Base-by-base conservation (phyloP, 805 yeast species). In the Saccharomycodes ludwigii region DNA sequence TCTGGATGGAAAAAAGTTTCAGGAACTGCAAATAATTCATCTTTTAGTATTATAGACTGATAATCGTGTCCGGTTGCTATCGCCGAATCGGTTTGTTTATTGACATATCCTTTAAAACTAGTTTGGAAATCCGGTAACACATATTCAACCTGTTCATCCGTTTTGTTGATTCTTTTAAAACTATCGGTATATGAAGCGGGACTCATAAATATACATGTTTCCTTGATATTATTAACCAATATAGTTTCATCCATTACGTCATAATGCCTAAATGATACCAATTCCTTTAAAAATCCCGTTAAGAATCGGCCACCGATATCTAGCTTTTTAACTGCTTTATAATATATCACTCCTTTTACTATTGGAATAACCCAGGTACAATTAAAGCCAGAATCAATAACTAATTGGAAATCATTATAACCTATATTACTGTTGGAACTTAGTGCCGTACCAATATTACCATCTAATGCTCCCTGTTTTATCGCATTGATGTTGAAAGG, bases 221-320 rank as follows among this genome's bases (percentile, higher is more conserved):
- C 95, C 47, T 91, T 91, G 41, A 93, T 80, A 29, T 79, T 75
- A 48, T 85, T 83, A 30, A 91, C 76, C 29, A 91, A 57, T 3
- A 80, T 62, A 0, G 94, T 77, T 54, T 93, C 99, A 38, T 91
- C 95, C 49, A 83, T 75, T 42, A 91, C 85, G 47, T 91, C 88
- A 52, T 86, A 91, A 58, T 91, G 91, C 33, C 96, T 65, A 48
- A 80, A 91, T 2, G 95, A 83, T 9, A 88, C 71, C 30, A 82
- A 65, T 48, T 91, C 97, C 40, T 85, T 66, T 32, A 93, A 54
- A 30, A 77, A 71, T 3, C 95, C 95, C 32, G 84, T 82, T 32
- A 91, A 56, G 30, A 82, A 63, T 35, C 82, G 68, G 0, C 99
- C 99, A 1, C 91, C 98, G 29, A 93, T 71, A 27, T 85, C 88